Evolutionary conservation across 164 flowering plant genomes (phyloP).

Genomic region (Vitis cinerea): DNA sequence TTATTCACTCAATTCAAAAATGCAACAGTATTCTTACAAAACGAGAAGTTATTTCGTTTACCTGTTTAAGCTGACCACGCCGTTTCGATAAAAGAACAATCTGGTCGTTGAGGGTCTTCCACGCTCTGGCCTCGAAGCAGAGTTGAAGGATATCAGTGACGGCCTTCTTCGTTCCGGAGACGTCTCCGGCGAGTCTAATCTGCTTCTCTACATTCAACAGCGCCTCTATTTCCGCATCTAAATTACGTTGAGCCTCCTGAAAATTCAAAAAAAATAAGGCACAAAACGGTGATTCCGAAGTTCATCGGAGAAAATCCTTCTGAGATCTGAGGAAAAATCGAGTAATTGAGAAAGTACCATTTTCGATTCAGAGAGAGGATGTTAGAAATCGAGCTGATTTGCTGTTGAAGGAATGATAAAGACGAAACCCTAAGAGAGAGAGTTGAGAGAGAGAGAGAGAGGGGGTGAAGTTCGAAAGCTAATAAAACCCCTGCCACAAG

Average conservation of each 20-base stretch:
- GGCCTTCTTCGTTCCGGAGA: conserved; percentile 75
- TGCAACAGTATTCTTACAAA: no score
- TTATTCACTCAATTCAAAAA: no score
- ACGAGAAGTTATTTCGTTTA: conserved; percentile 7
- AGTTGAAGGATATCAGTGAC: conserved; percentile 71
- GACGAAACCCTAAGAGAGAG: conserved; percentile 1
- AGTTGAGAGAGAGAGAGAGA: no score
- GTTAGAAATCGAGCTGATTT: no score
- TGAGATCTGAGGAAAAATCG: neutral
- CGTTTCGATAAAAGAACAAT: conserved; percentile 79
- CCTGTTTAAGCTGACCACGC: conserved; percentile 97
- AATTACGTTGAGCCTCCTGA: conserved; percentile 56
- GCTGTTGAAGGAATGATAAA: neutral
- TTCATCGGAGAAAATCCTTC: neutral
- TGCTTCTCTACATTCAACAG: conserved; percentile 85
- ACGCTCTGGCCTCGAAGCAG: conserved; percentile 74
- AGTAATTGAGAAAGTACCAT: neutral
- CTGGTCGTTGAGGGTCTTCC: conserved; percentile 91
- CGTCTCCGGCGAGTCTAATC: conserved; percentile 75
- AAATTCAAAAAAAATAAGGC: neutral
- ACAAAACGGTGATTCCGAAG: neutral
- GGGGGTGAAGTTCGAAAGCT: neutral
- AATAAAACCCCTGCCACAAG: neutral
- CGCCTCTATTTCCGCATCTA: conserved; percentile 68
- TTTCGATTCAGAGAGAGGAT: no score